Evolutionary conservation across 257 asterid species (phyloP).

Genomic region (Schizonepeta tenuifolia): DNA sequence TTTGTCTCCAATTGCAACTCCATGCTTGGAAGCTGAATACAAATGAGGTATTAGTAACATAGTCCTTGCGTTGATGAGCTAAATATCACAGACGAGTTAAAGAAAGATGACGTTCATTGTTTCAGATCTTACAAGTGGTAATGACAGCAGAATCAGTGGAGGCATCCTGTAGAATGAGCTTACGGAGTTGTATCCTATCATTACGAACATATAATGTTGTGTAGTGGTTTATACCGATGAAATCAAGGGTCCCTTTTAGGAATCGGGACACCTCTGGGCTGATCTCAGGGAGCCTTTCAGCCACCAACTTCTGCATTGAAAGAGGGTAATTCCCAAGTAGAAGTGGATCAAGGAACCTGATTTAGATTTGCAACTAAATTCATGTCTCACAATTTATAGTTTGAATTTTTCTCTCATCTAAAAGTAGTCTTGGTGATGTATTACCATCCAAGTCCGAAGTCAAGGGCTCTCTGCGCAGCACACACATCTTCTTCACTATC

Average conservation of each 20-base stretch:
- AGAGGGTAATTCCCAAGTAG: constrained; percentile 83
- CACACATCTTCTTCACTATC: constrained; percentile 58
- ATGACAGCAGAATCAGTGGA: constrained; percentile 72
- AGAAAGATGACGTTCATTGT: neutral
- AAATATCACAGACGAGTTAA: no score
- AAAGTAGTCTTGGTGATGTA: neutral
- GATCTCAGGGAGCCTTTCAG: constrained; percentile 65
- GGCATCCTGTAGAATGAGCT: constrained; percentile 67
- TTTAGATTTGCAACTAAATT: constrained; percentile 19
- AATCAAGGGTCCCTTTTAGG: constrained; percentile 75
- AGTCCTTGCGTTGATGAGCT: neutral
- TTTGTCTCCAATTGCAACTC: constrained; percentile 75
- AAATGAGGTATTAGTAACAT: neutral
- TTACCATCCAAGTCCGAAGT: constrained; percentile 89
- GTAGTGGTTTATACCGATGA: constrained; percentile 84
- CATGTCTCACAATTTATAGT: neutral
- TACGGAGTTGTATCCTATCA: constrained; percentile 56
- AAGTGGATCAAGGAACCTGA: constrained; percentile 96
- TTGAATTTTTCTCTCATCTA: neutral
- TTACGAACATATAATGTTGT: constrained; percentile 71
- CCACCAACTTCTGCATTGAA: constrained; percentile 83
- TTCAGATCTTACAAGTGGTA: constrained; percentile 58
- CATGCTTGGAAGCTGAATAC: constrained; percentile 64
- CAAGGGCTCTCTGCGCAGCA: constrained; percentile 80
- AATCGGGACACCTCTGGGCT: constrained; percentile 41